A percentile compares a stretch with the other conserved stretches of the same genome.
Evolutionary conservation across 148 eudicot genomes (phyloP).

Genomic region (Chenopodium formosanum): DNA sequence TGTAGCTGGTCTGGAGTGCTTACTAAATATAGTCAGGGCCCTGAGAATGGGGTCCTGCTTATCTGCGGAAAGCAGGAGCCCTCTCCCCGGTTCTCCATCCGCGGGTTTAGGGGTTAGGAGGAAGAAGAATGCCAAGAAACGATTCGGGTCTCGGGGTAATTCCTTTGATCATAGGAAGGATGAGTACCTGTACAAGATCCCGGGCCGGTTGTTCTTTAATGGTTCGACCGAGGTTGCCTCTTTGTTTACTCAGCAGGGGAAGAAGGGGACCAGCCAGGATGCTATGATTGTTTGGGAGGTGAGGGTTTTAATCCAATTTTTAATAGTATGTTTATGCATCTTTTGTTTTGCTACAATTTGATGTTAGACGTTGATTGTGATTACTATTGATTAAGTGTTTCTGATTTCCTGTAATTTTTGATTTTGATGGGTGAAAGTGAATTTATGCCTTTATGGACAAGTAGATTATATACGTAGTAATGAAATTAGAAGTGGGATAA

Average conservation of each 20-base stretch:
- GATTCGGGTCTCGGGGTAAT: constrained; percentile 53
- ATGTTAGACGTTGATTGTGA: neutral
- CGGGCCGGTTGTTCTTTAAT: constrained; percentile 63
- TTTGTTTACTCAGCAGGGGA: constrained; percentile 82
- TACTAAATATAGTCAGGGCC: constrained; percentile 86
- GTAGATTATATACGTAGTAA: no score
- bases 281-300: constrained; percentile 99
- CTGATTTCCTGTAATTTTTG: neutral
- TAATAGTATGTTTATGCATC: neutral
- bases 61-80: constrained; percentile 81
- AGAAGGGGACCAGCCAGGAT: constrained; percentile 95
- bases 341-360: neutral
- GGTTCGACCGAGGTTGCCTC: constrained; percentile 78
- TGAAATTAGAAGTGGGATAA: neutral
- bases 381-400: neutral
- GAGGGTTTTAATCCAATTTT: neutral
- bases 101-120: constrained; percentile 45
- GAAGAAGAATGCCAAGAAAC: constrained; percentile 56
- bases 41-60: constrained; percentile 99
- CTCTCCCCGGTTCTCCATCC: constrained; percentile 64
- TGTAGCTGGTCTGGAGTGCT: constrained; percentile 84
- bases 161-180: constrained; percentile 66
- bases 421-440: neutral
- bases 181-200: constrained; percentile 62
- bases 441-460: neutral